phyloP scores from a whole-genome alignment of 1,284 basidiomycete genomes.

The Ceratobasidium sp. region DNA sequence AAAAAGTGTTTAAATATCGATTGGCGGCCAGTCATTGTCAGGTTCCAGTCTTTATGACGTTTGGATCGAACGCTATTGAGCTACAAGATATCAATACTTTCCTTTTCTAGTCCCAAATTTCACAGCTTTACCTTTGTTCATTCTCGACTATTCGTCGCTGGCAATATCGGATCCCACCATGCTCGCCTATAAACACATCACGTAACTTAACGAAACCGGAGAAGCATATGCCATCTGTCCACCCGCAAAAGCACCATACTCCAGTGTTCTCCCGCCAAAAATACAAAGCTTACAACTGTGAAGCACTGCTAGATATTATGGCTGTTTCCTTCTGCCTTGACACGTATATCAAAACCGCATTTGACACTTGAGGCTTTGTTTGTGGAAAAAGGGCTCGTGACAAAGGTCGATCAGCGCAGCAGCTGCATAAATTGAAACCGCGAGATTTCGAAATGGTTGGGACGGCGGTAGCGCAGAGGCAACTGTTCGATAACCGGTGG shows the following conservation, averaged over 20 bases:
- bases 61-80: slow-evolving; percentile 56
- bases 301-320: slow-evolving; percentile 76
- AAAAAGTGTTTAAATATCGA: slow-evolving; percentile 92
- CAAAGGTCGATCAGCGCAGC: slow-evolving; percentile 79
- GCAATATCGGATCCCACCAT: slow-evolving; percentile 14
- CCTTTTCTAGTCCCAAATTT: neutral
- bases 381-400: slow-evolving; percentile 85
- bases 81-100: neutral
- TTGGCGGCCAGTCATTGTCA: slow-evolving; percentile 85
- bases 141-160: slow-evolving; percentile 32
- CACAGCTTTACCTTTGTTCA: slow-evolving; percentile 5
- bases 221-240: slow-evolving; percentile 80
- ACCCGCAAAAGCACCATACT: slow-evolving; percentile 79
- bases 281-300: slow-evolving; percentile 68
- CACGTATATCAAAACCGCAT: slow-evolving; percentile 70
- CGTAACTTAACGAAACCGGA: slow-evolving; percentile 51
- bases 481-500: slow-evolving; percentile 59
- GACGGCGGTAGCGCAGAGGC: slow-evolving; percentile 58
- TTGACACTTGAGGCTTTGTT: slow-evolving; percentile 75
- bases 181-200: slow-evolving; percentile 44
- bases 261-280: slow-evolving; percentile 54
- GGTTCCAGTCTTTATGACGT: slow-evolving; percentile 65
- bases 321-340: slow-evolving; percentile 84
- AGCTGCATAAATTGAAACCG: slow-evolving; percentile 73
- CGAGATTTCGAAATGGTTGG: slow-evolving; percentile 70